A percentile compares a stretch with the other conserved stretches of the same genome.
phyloP scores from a whole-genome alignment of 768 basidiomycete genomes.

The Galerina sulciceps region DNA sequence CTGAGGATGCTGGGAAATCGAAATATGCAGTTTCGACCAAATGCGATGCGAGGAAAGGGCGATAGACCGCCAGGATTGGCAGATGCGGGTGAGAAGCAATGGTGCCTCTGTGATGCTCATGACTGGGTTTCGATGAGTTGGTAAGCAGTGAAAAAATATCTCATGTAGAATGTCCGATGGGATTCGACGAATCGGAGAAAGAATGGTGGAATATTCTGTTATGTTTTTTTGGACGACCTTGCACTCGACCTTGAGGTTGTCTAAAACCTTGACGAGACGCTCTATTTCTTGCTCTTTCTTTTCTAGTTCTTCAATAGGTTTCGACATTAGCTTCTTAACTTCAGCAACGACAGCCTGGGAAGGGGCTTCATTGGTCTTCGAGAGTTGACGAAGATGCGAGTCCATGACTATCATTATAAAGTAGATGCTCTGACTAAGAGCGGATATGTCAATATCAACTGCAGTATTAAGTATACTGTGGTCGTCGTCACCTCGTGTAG shows the following conservation, averaged over 20 bases:
- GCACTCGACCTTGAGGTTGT: background rate
- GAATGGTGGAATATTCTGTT: background rate
- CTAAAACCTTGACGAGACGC: background rate
- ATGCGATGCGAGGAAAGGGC: conserved; percentile 7
- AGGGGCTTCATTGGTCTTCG: background rate
- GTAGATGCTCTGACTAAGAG: too few relatives aligned
- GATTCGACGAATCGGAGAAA: conserved; percentile 1
- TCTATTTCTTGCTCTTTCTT: background rate
- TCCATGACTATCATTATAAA: background rate
- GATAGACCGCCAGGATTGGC: background rate
- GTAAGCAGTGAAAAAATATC: conserved; percentile 4
- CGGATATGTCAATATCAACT: too few relatives aligned
- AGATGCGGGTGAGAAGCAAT: background rate
- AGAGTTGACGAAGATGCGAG: background rate
- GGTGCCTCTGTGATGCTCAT: background rate
- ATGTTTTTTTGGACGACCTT: background rate
- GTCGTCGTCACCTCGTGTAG: too few relatives aligned
- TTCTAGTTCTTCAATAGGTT: background rate
- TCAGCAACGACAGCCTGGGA: background rate
- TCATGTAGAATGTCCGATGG: conserved; percentile 4
- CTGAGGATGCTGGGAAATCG: background rate
- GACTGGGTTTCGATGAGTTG: background rate
- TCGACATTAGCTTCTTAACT: background rate
- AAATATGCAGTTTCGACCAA: conserved; percentile 2
- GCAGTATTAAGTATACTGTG: too few relatives aligned